Conservation (phyloP, 371 early-diverging fungal species). For the Synchytrium microbalum region DNA sequence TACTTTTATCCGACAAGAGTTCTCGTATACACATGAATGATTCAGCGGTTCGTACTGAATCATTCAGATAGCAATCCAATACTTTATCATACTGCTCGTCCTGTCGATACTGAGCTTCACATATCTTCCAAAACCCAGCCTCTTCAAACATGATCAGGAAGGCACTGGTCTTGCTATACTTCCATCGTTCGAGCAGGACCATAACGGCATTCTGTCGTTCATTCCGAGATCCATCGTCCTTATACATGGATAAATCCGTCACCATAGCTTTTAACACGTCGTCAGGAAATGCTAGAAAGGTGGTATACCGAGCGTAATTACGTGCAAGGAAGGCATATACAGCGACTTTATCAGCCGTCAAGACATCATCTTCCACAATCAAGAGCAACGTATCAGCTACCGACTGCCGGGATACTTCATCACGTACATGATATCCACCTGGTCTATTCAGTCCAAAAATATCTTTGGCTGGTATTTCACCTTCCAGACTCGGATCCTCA, state of each 20-base stretch:
- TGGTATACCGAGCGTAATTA: slow-evolving; percentile 48
- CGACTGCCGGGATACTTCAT: slow-evolving; percentile 57
- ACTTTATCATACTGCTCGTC: slow-evolving; percentile 57
- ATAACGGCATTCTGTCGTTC: slow-evolving; percentile 64
- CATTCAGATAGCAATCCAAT: slow-evolving; percentile 59
- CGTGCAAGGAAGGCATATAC: slow-evolving; percentile 64
- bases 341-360: slow-evolving; percentile 32
- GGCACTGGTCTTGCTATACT: slow-evolving; percentile 36
- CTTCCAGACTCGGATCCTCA: slow-evolving; percentile 62
- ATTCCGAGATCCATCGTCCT: slow-evolving; percentile 41
- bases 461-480: slow-evolving; percentile 39
- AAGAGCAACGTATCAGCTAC: slow-evolving; percentile 63
- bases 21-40: slow-evolving; percentile 54
- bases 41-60: slow-evolving; percentile 44
- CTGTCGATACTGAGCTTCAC: slow-evolving; percentile 55
- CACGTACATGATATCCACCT: slow-evolving; percentile 30
- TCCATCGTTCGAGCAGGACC: slow-evolving; percentile 35
- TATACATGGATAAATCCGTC: slow-evolving; percentile 14
- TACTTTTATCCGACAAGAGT: slow-evolving; percentile 35
- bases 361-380: slow-evolving; percentile 39
- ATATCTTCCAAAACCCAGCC: slow-evolving; percentile 63
- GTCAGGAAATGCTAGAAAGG: slow-evolving; percentile 3
- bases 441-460: slow-evolving; percentile 52
- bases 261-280: slow-evolving; percentile 2
- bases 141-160: slow-evolving; percentile 53